A percentile compares a stretch with the other conserved stretches of the same genome.
Conservation (phyloP, 345 rosid genomes). For the Aquilaria yunnanensis region DNA sequence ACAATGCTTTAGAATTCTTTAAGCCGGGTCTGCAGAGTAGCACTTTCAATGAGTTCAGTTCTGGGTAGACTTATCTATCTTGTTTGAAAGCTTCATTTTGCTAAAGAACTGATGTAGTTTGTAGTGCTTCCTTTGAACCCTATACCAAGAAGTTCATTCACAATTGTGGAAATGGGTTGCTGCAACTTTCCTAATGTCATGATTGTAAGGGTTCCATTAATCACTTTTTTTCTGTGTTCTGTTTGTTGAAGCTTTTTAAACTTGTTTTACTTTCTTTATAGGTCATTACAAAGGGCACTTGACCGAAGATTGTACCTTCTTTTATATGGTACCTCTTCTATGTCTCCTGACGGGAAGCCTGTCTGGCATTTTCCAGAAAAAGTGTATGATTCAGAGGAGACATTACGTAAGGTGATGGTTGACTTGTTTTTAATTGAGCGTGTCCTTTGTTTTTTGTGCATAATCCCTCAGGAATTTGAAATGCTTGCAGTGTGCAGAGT, state of each 20-base stretch:
- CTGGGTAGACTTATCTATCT: too few relatives aligned
- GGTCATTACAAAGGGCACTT: conserved; percentile 80
- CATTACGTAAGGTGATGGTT: conserved; percentile 56
- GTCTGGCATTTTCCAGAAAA: conserved; percentile 97
- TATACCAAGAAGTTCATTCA: too few relatives aligned
- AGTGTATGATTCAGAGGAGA: conserved; percentile 79
- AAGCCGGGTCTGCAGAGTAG: too few relatives aligned
- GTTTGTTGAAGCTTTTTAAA: not conserved
- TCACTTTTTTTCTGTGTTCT: not conserved
- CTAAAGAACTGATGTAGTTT: too few relatives aligned
- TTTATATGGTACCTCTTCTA: conserved; percentile 49
- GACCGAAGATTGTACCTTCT: conserved; percentile 87
- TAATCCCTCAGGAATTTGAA: conserved; percentile 3
- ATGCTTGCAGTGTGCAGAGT: conserved; percentile 77
- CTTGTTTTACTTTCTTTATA: conserved; percentile 4
- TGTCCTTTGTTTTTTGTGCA: not conserved
- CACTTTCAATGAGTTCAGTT: too few relatives aligned
- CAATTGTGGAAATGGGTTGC: too few relatives aligned
- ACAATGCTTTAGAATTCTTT: too few relatives aligned
- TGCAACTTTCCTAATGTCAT: not conserved
- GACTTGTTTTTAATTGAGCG: not conserved
- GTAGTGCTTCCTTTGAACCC: too few relatives aligned
- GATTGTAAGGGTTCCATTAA: not conserved
- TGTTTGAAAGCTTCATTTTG: too few relatives aligned
- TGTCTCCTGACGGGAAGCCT: conserved; percentile 52